Percentiles rank a stretch among this genome's conserved stretches.
phyloP scores from a whole-genome alignment of 2,329 filamentous ascomycete species.

The Epicoccum nigrum region DNA sequence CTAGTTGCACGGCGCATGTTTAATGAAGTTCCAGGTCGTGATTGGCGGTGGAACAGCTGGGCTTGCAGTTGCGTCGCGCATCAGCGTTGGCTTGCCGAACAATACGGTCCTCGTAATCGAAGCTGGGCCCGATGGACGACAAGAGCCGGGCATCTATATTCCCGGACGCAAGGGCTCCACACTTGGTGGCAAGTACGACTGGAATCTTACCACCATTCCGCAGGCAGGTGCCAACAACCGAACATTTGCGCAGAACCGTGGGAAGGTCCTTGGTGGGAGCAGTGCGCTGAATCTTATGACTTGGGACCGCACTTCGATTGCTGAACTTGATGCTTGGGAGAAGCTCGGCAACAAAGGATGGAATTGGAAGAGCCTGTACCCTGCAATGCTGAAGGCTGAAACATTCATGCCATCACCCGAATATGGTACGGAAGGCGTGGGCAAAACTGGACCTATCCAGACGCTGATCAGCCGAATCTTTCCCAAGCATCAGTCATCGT shows the following conservation, averaged over 20 bases:
- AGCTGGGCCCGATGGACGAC: slow-evolving; percentile 37
- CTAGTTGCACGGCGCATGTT: neutral
- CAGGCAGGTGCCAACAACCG: slow-evolving; percentile 52
- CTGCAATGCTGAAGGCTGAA: slow-evolving; percentile 43
- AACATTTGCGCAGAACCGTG: slow-evolving; percentile 51
- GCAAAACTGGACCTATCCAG: slow-evolving; percentile 39
- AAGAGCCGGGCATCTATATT: slow-evolving; percentile 35
- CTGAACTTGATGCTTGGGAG: slow-evolving; percentile 44
- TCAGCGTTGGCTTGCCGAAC: slow-evolving; percentile 41
- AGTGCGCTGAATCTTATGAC: slow-evolving; percentile 53
- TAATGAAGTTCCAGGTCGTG: slow-evolving; percentile 18
- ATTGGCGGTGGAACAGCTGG: slow-evolving; percentile 38
- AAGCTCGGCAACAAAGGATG: slow-evolving; percentile 40
- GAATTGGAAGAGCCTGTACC: slow-evolving; percentile 41
- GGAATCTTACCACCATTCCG: slow-evolving; percentile 54
- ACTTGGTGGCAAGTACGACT: slow-evolving; percentile 35
- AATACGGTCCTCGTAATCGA: slow-evolving; percentile 33
- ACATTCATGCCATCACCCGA: slow-evolving; percentile 35
- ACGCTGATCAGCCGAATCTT: slow-evolving; percentile 52
- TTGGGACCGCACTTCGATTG: slow-evolving; percentile 38
- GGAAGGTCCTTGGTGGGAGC: slow-evolving; percentile 57
- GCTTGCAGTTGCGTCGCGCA: slow-evolving; percentile 37
- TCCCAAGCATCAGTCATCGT: slow-evolving; percentile 52
- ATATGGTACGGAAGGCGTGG: slow-evolving; percentile 39
- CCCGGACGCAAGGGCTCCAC: slow-evolving; percentile 38